Evolutionary conservation across 768 basidiomycete species (phyloP), one percentile per base, ranked within the genome.

Genomic region (Pleurotus cornucopiae): DNA sequence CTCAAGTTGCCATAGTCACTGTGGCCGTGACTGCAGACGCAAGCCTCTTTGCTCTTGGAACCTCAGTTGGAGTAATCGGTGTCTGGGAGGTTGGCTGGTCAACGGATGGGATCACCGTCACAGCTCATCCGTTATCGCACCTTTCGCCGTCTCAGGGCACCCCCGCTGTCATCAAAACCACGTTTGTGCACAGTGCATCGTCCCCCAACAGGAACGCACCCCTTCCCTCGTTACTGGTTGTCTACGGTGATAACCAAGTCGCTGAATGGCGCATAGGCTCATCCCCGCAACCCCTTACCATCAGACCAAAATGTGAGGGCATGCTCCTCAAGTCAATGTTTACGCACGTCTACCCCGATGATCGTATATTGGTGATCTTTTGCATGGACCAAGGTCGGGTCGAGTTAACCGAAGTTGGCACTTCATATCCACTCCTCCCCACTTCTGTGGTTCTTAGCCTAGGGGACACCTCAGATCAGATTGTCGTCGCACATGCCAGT

Each of bases 21-120:
- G 71, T 93, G 18, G 78, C 85, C 1, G 71, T 94, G 14, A 83
- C 88, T 58, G 77, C 80, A 23, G 66, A 64, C 3, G 90, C 89
- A 2, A 67, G 74, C 18, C 78, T 80, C 61, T 83, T 85, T 58
- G 90, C 89, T 2, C 83, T 86, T 13, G 91, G 91, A 5, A 91
- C 89, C 12, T 76, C 78, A 12, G 74, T 77, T 0, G 92, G 93
- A 1, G 64, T 77, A 2, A 76, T 94, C 51, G 78, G 79, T 38
- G 69, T 86, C 12, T 94, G 84, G 84, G 69, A 69, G n/a, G 67
- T 90, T 49, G 70, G 71, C 5, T 18, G 51, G 18, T 14, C 39
- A 11, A 12, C 21, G 20, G 12, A n/a, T 38, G 38, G 21, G 11
- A 5, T 5, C 6, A 14, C 18, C 6, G 21, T 53, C 4, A 39